Evolutionary conservation across 2,329 filamentous ascomycete species (phyloP).

Genomic region (Raffaelea deltoideospora): DNA sequence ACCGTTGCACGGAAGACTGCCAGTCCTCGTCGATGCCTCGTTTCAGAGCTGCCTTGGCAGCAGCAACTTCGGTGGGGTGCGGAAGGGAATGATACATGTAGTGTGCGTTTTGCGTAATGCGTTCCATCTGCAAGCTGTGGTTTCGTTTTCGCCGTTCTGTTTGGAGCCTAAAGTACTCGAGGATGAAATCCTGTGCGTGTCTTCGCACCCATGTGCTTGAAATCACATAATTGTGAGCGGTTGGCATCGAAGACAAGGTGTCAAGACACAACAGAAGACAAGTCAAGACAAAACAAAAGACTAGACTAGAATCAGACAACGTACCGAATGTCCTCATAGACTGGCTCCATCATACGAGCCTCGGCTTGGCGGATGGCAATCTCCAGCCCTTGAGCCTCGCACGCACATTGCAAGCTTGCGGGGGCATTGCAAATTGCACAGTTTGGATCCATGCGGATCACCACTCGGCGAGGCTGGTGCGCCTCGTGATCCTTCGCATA

Average conservation of each 20-base stretch:
- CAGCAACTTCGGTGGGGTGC: constrained; percentile 45
- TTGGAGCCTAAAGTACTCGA: constrained; percentile 47
- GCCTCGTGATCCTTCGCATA: constrained; percentile 28
- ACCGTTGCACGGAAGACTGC: constrained; percentile 58
- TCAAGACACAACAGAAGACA: background rate
- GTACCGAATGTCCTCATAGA: constrained; percentile 50
- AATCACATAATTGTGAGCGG: background rate
- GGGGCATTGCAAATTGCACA: constrained; percentile 52
- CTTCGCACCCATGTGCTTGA: constrained; percentile 50
- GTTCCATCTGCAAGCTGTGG: constrained; percentile 39
- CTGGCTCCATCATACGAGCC: constrained; percentile 44
- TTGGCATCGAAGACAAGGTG: background rate
- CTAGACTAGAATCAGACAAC: constrained; percentile 10
- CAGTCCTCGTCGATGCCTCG: constrained; percentile 67
- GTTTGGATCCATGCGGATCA: constrained; percentile 53
- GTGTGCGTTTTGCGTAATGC: constrained; percentile 37
- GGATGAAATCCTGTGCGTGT: constrained; percentile 53
- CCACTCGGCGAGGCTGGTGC: constrained; percentile 26
- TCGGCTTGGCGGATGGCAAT: constrained; percentile 49
- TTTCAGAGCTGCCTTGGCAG: constrained; percentile 52
- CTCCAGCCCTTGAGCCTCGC: constrained; percentile 50
- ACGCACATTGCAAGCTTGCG: constrained; percentile 44
- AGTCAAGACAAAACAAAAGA: background rate
- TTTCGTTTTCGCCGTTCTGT: constrained; percentile 44
- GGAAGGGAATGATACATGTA: constrained; percentile 43